Evolutionary conservation across 441 rosid genomes (phyloP).

Genomic region (Erodium texanum): DNA sequence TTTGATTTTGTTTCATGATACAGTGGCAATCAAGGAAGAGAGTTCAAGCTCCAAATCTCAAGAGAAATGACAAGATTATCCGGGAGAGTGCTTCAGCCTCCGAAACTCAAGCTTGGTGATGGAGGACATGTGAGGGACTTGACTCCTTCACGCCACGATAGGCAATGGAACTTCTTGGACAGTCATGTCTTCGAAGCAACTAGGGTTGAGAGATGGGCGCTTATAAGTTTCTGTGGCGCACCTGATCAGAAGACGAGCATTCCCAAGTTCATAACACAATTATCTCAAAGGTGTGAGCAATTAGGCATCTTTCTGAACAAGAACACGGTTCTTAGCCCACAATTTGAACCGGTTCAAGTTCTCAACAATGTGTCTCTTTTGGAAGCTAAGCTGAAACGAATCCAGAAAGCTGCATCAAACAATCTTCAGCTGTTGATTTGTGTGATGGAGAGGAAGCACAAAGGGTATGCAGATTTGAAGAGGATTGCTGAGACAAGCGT

Average conservation of each 20-base stretch:
- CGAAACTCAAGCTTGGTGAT: slow-evolving; percentile 80
- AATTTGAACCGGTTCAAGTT: slow-evolving; percentile 57
- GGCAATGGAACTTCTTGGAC: slow-evolving; percentile 72
- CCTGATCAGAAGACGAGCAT: slow-evolving; percentile 60
- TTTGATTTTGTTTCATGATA: slow-evolving; percentile 9
- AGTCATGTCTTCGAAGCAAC: slow-evolving; percentile 67
- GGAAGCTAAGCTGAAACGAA: slow-evolving; percentile 65
- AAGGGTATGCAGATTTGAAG: slow-evolving; percentile 65
- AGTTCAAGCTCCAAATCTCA: slow-evolving; percentile 65
- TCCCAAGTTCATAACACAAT: slow-evolving; percentile 67
- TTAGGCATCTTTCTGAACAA: slow-evolving; percentile 72
- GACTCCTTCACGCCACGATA: slow-evolving; percentile 56
- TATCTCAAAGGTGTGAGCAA: slow-evolving; percentile 80
- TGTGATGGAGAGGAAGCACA: slow-evolving; percentile 88
- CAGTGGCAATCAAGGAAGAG: slow-evolving; percentile 64
- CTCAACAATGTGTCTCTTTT: slow-evolving; percentile 64
- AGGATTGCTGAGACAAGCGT: slow-evolving; percentile 60
- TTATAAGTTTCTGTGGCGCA: slow-evolving; percentile 81
- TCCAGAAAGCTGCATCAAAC: slow-evolving; percentile 52
- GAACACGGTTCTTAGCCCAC: slow-evolving; percentile 43
- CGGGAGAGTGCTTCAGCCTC: slow-evolving; percentile 87
- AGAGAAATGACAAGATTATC: slow-evolving; percentile 75
- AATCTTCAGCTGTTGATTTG: slow-evolving; percentile 75
- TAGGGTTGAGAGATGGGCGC: slow-evolving; percentile 69
- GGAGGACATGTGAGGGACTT: slow-evolving; percentile 52